phyloP scores from a whole-genome alignment of 2,329 filamentous ascomycete species.

The Alternaria sp. region DNA sequence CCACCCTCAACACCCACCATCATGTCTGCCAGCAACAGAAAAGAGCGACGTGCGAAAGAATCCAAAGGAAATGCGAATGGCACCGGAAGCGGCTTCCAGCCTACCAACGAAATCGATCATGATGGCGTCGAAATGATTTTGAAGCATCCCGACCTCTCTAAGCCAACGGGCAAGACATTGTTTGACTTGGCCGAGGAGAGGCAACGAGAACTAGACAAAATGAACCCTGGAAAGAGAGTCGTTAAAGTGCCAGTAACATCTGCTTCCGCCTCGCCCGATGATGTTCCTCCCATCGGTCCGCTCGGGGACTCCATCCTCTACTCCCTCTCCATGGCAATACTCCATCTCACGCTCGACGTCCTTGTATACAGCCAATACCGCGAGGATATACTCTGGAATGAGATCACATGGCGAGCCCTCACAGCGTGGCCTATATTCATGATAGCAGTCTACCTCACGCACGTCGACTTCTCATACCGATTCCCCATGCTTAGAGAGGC shows the following conservation, averaged over 20 bases:
- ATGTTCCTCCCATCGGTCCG: slow-evolving; percentile 55
- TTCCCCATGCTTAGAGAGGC: slow-evolving; percentile 58
- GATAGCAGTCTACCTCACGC: slow-evolving; percentile 56
- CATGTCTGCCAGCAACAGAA: slow-evolving; percentile 55
- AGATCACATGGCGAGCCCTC: slow-evolving; percentile 62
- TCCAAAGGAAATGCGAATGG: slow-evolving; percentile 28
- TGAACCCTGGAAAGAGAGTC: slow-evolving; percentile 56
- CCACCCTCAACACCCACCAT: slow-evolving; percentile 4
- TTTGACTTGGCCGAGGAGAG: slow-evolving; percentile 74
- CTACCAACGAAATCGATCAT: slow-evolving; percentile 48
- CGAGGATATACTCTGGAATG: slow-evolving; percentile 68
- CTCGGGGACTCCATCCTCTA: slow-evolving; percentile 60
- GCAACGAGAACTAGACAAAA: slow-evolving; percentile 54
- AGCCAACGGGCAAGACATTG: slow-evolving; percentile 71
- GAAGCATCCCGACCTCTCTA: slow-evolving; percentile 72
- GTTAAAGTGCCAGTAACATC: slow-evolving; percentile 46
- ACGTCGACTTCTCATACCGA: slow-evolving; percentile 51
- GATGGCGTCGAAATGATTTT: slow-evolving; percentile 68
- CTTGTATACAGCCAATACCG: slow-evolving; percentile 81
- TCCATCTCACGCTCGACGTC: slow-evolving; percentile 81
- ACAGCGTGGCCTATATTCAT: slow-evolving; percentile 57
- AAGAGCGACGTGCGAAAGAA: slow-evolving; percentile 55
- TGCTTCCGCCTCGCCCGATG: slow-evolving; percentile 25
- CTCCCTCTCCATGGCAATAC: slow-evolving; percentile 68
- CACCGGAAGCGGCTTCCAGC: slow-evolving; percentile 49